Conservation (phyloP, 169 alveolate genomes). For the Plasmodium knowlesi region DNA sequence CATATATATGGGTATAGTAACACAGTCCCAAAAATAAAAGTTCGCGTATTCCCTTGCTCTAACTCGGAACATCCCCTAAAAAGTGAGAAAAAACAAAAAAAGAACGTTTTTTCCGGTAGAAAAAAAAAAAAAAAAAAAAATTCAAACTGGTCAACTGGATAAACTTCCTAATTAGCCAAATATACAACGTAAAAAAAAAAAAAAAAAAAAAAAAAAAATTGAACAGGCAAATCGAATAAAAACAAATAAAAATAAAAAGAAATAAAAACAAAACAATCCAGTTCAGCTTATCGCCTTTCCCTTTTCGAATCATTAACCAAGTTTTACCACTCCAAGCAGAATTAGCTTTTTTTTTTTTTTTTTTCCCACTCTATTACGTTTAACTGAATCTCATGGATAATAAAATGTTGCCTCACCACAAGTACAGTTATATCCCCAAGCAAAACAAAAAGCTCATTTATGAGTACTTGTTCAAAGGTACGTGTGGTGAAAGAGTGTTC, state of each 20-base stretch:
- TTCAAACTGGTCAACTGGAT: not conserved
- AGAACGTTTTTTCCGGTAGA: not conserved
- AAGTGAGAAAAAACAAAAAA: not conserved
- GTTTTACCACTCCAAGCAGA: not conserved
- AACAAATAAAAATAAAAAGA: not conserved
- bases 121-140: too few species aligned
- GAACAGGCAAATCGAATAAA: not conserved
- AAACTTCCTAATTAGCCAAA: not conserved
- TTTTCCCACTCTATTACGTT: not conserved
- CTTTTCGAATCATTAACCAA: not conserved
- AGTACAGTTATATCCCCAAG: conserved; percentile 86
- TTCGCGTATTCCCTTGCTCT: not conserved
- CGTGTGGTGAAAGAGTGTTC: not conserved
- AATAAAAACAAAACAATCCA: not conserved
- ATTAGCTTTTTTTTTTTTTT: not conserved
- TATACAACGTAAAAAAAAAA: not conserved
- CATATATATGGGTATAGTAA: too few species aligned
- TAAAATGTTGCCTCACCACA: conserved; percentile 71
- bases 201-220: not conserved
- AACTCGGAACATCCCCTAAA: not conserved
- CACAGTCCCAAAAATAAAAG: not conserved
- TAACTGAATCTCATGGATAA: conserved; percentile 11
- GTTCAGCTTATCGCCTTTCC: not conserved
- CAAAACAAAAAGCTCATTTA: conserved; percentile 82
- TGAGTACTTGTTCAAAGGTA: conserved; percentile 85